Evolutionary conservation across 495 filamentous ascomycete species (phyloP), one percentile per base, ranked within the genome.

Genomic region (Xylaria intraflava): DNA sequence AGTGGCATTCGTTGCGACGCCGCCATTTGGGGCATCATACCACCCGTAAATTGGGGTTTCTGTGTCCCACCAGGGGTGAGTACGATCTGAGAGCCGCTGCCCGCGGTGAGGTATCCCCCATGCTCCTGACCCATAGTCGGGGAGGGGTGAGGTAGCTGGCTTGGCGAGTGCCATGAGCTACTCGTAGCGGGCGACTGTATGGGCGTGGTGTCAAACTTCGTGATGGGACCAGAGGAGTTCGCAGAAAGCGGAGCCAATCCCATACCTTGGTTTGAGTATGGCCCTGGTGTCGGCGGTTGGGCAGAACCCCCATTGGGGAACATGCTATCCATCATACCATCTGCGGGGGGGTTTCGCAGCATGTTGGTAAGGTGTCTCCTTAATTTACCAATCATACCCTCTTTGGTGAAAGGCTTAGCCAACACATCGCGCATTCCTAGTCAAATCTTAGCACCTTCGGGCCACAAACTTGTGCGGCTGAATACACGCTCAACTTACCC

Each of bases 381-480:
- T 12, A 98, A 78, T 73, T 95, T 89, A 51, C 85, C 83, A 40
- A 95, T 77, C 65, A 98, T 86, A 47, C 91, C 92, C 66, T 96
- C 92, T 65, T 90, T 90, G 2, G 92, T 98, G 67, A 98, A 98
- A 0, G 93, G 93, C 61, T 98, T 98, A 0, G 93, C 92, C 44
- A 98, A 76, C 9, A 98, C 91, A 64, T 96, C 93, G 64, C 96
- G 93, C 93, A 98, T 98, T n/a, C 93, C 93, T 96, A 58, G 10
- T 53, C 49, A 31, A 55, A 36, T 27, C 46, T 66, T 55, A 69
- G 64, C 48, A 47, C 24, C 38, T 17, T 49, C 19, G 16, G 5
- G 42, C 5, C 10, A 49, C 26, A 55, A 20, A 10, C 11, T 39
- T 44, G 40, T 33, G 35, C 44, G 20, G 53, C 20, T 35, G 45